Base-by-base conservation (phyloP, 768 basidiomycete genomes). In the Panaeolus cyanescens region DNA sequence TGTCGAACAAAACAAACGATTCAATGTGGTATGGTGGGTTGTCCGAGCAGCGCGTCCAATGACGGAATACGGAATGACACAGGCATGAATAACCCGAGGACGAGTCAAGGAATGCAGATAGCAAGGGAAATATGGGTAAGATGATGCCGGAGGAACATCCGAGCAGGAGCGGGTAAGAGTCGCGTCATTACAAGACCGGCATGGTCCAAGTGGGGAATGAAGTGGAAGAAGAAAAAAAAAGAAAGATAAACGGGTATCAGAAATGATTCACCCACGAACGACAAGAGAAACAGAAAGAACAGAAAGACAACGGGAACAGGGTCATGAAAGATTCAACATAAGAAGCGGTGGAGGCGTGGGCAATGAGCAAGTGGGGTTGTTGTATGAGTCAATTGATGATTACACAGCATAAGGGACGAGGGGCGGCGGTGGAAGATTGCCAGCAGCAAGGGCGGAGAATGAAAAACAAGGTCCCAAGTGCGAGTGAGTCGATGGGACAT, bases 191-290 rank as follows among this genome's bases (percentile, higher is more conserved):
- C 30, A 5, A 39, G 10, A 50, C 25, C 25, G 25, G 19, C 8
- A 50, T 30, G n/a, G n/a, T 28, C 25, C 25, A 13, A 50, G 30
- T 28, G 30, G 4, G 34, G 58, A 54, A 60, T 40, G 40, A 62
- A 50, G 58, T 37, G 63, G 60, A 50, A 62, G 53, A 15, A 59
- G 55, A 50, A 45, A 60, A 60, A 55, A 55, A 61, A 36, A 42
- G 32, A 56, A 55, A 25, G 58, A 28, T 60, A 39, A n/a, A 31
- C 42, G 28, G 28, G 39, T 31, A 55, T 57, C 59, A 33, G 62
- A n/a, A n/a, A n/a, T n/a, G n/a, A n/a, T n/a, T n/a, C 53, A 36
- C 56, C 53, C 30, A 57, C 50, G 55, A 42, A 20, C 60, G 57
- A 56, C 33, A 65, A 56, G 60, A 50, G 54, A 50, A 42, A 55